Conservation (phyloP, 2,329 filamentous ascomycete species). For the Exophiala bonariae region DNA sequence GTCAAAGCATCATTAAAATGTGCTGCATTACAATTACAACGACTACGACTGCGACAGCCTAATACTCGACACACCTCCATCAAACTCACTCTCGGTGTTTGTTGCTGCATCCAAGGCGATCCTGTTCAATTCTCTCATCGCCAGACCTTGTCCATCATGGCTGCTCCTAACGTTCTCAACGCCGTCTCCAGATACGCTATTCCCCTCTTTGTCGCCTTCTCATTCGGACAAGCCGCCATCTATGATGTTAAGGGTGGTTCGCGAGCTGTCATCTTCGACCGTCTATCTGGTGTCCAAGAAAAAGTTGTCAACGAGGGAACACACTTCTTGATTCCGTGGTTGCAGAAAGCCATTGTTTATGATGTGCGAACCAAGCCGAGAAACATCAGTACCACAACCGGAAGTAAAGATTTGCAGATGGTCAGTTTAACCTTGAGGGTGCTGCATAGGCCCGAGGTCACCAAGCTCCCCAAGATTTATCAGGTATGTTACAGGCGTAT, state of each 20-base stretch:
- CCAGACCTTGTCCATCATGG: slow-evolving; percentile 9
- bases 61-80: neutral
- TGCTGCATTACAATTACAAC: slow-evolving; percentile 7
- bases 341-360: slow-evolving; percentile 91
- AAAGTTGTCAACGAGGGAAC: slow-evolving; percentile 92
- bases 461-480: slow-evolving; percentile 94
- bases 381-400: slow-evolving; percentile 96
- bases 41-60: neutral
- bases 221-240: slow-evolving; percentile 73
- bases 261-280: slow-evolving; percentile 96
- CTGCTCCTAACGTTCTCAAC: slow-evolving; percentile 52
- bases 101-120: neutral
- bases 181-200: slow-evolving; percentile 68
- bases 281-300: slow-evolving; percentile 88
- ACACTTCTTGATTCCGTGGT: slow-evolving; percentile 93
- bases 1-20: slow-evolving; percentile 4
- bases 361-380: slow-evolving; percentile 96
- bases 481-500: slow-evolving; percentile 63
- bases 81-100: too few relatives aligned
- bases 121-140: neutral
- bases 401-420: slow-evolving; percentile 99
- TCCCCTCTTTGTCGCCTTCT: slow-evolving; percentile 68
- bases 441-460: slow-evolving; percentile 89
- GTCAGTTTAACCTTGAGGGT: slow-evolving; percentile 96
- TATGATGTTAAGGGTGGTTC: slow-evolving; percentile 97